Evolutionary conservation across 2,329 filamentous ascomycete species (phyloP).

Genomic region (Pseudopyrenochaeta lycopersici): DNA sequence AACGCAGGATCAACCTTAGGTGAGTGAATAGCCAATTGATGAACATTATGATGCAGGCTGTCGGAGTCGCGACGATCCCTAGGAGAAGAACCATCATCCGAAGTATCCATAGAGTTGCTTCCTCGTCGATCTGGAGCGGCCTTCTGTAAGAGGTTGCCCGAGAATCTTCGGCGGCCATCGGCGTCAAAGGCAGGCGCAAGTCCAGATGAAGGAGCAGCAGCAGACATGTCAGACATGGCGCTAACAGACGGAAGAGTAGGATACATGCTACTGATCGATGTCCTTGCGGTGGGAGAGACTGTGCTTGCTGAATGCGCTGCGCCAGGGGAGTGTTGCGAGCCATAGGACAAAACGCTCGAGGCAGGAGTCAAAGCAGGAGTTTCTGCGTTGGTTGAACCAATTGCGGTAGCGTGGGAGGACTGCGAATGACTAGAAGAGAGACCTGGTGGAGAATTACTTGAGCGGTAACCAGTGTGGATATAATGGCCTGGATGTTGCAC

Average conservation of each 20-base stretch:
- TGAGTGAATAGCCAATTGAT: slow-evolving; percentile 50
- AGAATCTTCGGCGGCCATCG: slow-evolving; percentile 68
- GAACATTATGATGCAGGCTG: slow-evolving; percentile 48
- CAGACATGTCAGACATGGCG: slow-evolving; percentile 68
- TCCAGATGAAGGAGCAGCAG: slow-evolving; percentile 72
- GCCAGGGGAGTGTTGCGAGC: slow-evolving; percentile 78
- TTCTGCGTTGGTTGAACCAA: slow-evolving; percentile 58
- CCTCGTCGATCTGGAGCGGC: slow-evolving; percentile 46
- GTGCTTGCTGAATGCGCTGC: slow-evolving; percentile 69
- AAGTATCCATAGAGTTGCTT: slow-evolving; percentile 52
- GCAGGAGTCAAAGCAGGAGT: slow-evolving; percentile 81
- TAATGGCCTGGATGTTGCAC: slow-evolving; percentile 80
- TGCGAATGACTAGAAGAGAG: slow-evolving; percentile 45
- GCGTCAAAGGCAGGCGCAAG: slow-evolving; percentile 71
- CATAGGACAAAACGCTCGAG: slow-evolving; percentile 78
- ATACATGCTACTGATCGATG: slow-evolving; percentile 70
- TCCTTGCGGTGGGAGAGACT: slow-evolving; percentile 71
- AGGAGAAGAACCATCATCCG: slow-evolving; percentile 45
- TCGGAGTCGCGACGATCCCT: slow-evolving; percentile 47
- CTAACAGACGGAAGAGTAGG: slow-evolving; percentile 77
- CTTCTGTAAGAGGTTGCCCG: slow-evolving; percentile 67
- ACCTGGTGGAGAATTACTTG: slow-evolving; percentile 65
- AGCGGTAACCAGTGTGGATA: slow-evolving; percentile 63
- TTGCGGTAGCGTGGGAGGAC: slow-evolving; percentile 63
- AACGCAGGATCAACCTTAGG: slow-evolving; percentile 52